Evolutionary conservation across 2,329 filamentous ascomycete genomes (phyloP).

Genomic region (Didymella exigua): DNA sequence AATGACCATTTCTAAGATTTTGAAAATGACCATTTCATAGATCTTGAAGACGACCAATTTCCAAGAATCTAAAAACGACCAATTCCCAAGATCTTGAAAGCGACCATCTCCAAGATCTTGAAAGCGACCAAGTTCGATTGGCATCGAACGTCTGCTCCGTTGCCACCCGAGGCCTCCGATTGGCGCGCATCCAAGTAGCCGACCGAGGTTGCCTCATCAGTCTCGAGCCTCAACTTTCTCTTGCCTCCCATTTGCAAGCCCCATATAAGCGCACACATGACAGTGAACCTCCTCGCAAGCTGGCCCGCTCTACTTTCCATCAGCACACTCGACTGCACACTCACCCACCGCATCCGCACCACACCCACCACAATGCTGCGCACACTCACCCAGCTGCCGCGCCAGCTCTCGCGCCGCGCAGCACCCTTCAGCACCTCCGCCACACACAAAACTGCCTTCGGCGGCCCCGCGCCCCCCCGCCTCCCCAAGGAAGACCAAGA

Average conservation of each 20-base stretch:
- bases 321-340: neutral
- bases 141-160: slow-evolving; percentile 12
- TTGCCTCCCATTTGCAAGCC: neutral
- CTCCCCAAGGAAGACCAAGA: slow-evolving; percentile 89
- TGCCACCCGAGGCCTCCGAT: slow-evolving; percentile 31
- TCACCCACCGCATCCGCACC: neutral
- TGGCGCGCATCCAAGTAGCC: slow-evolving; percentile 17
- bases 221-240: neutral
- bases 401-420: slow-evolving; percentile 33
- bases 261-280: neutral
- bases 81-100: neutral
- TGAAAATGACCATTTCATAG: too few relatives aligned
- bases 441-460: slow-evolving; percentile 28
- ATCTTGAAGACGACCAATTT: too few relatives aligned
- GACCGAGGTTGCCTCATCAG: slow-evolving; percentile 10
- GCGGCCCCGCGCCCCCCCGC: slow-evolving; percentile 75
- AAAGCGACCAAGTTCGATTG: neutral
- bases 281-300: too few relatives aligned
- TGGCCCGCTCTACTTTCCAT: neutral
- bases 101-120: neutral
- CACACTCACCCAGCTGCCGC: slow-evolving; percentile 27
- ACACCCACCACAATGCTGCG: slow-evolving; percentile 25
- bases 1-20: too few relatives aligned
- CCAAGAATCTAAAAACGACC: too few relatives aligned
- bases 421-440: slow-evolving; percentile 21